Percentiles rank a stretch among this genome's conserved stretches.
These are phyloP conservation scores for Hibiscus mutabilis DNA, from an alignment of 345 rosid species.

Conservation along the genomic window DNA sequence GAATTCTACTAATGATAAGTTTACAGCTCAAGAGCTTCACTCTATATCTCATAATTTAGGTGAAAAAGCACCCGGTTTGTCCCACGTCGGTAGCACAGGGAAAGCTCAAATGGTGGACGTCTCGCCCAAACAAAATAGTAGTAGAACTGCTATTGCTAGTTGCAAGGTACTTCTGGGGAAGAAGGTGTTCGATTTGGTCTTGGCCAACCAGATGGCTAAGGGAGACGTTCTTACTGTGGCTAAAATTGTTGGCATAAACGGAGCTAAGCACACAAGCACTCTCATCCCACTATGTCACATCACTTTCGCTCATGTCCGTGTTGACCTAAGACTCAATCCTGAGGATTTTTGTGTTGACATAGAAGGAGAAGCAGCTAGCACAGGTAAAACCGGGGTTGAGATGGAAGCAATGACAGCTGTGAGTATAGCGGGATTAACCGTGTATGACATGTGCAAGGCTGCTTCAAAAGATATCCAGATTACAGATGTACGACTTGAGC, in stretches of 20 bases:
- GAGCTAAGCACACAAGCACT: constrained; percentile 78
- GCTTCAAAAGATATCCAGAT: constrained; percentile 75
- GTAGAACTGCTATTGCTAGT: constrained; percentile 66
- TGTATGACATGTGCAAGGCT: constrained; percentile 97
- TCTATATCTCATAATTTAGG: constrained; percentile 14
- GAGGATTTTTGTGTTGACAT: constrained; percentile 59
- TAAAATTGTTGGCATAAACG: constrained; percentile 78
- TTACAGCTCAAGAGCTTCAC: constrained; percentile 16
- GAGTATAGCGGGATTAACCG: constrained; percentile 69
- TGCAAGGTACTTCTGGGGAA: constrained; percentile 73
- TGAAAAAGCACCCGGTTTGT: constrained; percentile 27
- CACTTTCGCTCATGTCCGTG: constrained; percentile 50
- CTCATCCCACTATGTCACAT: constrained; percentile 89
- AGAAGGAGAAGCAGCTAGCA: constrained; percentile 74
- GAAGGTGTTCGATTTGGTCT: constrained; percentile 69
- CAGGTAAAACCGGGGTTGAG: constrained; percentile 85
- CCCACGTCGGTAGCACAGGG: constrained; percentile 54
- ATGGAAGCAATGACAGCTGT: constrained; percentile 95
- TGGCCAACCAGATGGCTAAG: constrained; percentile 74
- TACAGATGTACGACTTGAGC: constrained; percentile 52
- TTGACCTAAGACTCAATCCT: constrained; percentile 57
- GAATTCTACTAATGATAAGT: constrained; percentile 14
- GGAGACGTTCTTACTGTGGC: constrained; percentile 95
- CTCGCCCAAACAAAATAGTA: constrained; percentile 56
- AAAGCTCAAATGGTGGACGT: constrained; percentile 97